Evolutionary conservation across 2,329 filamentous ascomycete genomes (phyloP), one percentile per base, ranked within the genome.

Genomic region (Penicillium griseofulvum): DNA sequence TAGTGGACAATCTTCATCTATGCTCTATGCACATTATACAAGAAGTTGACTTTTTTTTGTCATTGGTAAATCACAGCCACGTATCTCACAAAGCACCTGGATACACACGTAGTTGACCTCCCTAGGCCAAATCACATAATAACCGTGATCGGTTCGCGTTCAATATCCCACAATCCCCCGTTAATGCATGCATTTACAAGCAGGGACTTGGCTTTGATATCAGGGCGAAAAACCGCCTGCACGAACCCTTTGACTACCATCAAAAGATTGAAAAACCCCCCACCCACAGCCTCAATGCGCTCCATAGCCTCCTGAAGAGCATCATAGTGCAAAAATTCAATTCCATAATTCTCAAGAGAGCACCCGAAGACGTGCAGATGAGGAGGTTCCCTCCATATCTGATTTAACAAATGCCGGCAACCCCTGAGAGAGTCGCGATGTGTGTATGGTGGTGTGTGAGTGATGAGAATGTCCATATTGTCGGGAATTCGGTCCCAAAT

Each of bases 171-270:
- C 14, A 37, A 37, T n/a, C 24, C 31, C n/a, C 33, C 33, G 8
- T 16, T 10, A 28, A 22, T 45, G 39, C 41, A 52, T 36, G 49
- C 41, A 34, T 52, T 52, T 4, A 52, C 49, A n/a, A 52, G 39
- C 14, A 37, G 12, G 0, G 49, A 38, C 14, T n/a, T 34, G 17
- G 24, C 22, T 28, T 28, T 19, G 9, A 16, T 29, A 24, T n/a
- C n/a, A 22, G 17, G 41, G 5, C 24, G 7, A 3, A 19, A 45
- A 7, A 34, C 24, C 9, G 41, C 19, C 5, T n/a, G 14, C 12
- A 38, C n/a, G 24, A 52, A 12, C 9, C 14, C 41, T 22, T 52
- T 52, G 33, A 46, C 2, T 3, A 52, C 49, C 17, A n/a, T 34
- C 17, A 34, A 11, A 37, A 52, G 31, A n/a, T 52, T 28, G 4